phyloP scores from a whole-genome alignment of 768 basidiomycete species.

The Amyloporia xantha region DNA sequence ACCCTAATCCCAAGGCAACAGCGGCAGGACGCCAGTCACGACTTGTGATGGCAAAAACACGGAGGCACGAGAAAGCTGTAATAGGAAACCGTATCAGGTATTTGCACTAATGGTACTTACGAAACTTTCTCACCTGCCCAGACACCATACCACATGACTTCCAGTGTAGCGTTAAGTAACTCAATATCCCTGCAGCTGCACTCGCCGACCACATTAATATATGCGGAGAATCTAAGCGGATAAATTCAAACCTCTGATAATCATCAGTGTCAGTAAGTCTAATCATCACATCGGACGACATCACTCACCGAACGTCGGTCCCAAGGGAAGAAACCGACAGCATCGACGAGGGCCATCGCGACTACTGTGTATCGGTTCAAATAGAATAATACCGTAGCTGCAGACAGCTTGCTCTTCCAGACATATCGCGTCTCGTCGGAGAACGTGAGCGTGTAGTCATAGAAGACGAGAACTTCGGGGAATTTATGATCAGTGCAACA shows the following conservation, averaged over 20 bases:
- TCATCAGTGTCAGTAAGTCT: neutral
- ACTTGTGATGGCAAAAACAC: conserved; percentile 4
- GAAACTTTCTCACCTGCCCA: conserved; percentile 1
- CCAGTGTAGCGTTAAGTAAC: neutral
- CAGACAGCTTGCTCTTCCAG: conserved; percentile 7
- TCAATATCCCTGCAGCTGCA: neutral
- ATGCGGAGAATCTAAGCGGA: neutral
- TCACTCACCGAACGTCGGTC: neutral
- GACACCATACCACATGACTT: conserved; percentile 3
- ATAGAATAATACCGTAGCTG: conserved; percentile 4
- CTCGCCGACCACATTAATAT: no score
- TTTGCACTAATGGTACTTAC: neutral
- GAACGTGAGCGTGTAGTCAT: conserved; percentile 7
- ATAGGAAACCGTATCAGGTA: neutral
- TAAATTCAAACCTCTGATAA: neutral
- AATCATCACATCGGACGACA: neutral
- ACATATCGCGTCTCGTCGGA: conserved; percentile 3
- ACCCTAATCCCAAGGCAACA: neutral
- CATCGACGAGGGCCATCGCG: conserved; percentile 1
- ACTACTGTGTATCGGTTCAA: conserved; percentile 4
- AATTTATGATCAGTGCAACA: neutral
- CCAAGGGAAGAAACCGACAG: neutral
- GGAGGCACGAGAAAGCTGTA: conserved; percentile 6
- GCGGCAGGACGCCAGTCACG: conserved; percentile 1
- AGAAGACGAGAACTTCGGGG: conserved; percentile 4